A percentile compares a stretch with the other conserved stretches of the same genome.
phyloP scores from a whole-genome alignment of 768 basidiomycete species.

The Serendipita sp. region DNA sequence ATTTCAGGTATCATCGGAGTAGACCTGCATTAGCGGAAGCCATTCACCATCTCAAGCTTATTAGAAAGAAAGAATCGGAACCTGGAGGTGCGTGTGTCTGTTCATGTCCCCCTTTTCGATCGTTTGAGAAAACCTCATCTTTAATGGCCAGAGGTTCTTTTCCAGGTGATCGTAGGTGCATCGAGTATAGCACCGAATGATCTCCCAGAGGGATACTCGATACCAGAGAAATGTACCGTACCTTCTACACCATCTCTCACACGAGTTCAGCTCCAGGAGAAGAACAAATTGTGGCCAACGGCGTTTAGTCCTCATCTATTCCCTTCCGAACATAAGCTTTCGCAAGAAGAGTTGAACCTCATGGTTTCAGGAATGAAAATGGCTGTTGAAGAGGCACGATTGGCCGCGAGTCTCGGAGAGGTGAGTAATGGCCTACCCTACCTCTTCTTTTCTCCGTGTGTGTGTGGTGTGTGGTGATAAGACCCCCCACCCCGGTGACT shows the following conservation, averaged over 20 bases:
- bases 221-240: constrained; percentile 27
- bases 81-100: background rate
- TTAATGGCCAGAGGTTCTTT: background rate
- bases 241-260: constrained; percentile 57
- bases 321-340: constrained; percentile 39
- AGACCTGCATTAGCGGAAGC: constrained; percentile 39
- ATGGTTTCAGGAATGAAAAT: constrained; percentile 41
- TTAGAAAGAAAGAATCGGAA: constrained; percentile 19
- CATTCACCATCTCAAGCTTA: constrained; percentile 63
- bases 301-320: constrained; percentile 42
- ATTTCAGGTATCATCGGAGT: constrained; percentile 48
- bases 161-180: constrained; percentile 10
- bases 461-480: background rate
- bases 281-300: constrained; percentile 76
- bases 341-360: constrained; percentile 42
- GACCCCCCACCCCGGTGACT: background rate
- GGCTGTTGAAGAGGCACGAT: constrained; percentile 33
- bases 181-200: constrained; percentile 36
- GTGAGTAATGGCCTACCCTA: constrained; percentile 22
- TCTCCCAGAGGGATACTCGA: constrained; percentile 38
- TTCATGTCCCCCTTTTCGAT: background rate
- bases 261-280: constrained; percentile 15
- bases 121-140: too few species aligned
- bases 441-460: background rate
- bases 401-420: constrained; percentile 38